Conservation (phyloP, 2,329 filamentous ascomycete species). For the Aureobasidium sp. region DNA sequence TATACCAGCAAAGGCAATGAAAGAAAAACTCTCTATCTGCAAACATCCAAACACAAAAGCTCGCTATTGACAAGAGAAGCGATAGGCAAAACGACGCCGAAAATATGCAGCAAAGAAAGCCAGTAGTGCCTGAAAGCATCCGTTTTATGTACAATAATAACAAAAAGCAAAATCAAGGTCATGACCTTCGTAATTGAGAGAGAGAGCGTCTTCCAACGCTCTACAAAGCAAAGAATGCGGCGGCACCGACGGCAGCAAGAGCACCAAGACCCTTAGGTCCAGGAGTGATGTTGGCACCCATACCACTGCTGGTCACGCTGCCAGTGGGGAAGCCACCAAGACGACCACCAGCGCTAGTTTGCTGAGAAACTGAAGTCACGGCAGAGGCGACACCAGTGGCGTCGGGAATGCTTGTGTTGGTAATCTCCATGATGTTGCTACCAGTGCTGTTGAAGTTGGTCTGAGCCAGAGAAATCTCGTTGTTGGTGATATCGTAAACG, state of each 20-base stretch:
- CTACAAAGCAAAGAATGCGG: constrained; percentile 23
- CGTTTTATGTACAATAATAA: not conserved
- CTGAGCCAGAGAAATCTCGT: constrained; percentile 54
- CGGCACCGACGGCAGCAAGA: constrained; percentile 24
- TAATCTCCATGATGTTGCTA: constrained; percentile 49
- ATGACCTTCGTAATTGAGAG: not conserved
- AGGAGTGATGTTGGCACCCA: constrained; percentile 21
- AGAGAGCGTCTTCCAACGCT: not conserved
- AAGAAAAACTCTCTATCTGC: not conserved
- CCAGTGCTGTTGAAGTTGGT: constrained; percentile 53
- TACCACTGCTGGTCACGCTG: constrained; percentile 4
- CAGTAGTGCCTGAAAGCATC: not conserved
- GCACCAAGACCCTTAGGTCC: constrained; percentile 22
- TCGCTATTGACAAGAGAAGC: not conserved
- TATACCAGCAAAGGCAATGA: not conserved
- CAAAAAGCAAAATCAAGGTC: not conserved
- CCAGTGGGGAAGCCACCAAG: constrained; percentile 20
- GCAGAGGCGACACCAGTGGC: constrained; percentile 46
- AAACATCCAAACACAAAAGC: not conserved
- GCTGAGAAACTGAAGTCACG: constrained; percentile 40
- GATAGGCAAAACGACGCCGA: not conserved
- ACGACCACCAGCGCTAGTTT: constrained; percentile 37
- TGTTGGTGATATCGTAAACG: constrained; percentile 54
- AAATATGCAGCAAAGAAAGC: not conserved
- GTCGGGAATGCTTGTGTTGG: constrained; percentile 43